Base-by-base conservation (phyloP, 495 filamentous ascomycete species). In the Penicillium fimorum region DNA sequence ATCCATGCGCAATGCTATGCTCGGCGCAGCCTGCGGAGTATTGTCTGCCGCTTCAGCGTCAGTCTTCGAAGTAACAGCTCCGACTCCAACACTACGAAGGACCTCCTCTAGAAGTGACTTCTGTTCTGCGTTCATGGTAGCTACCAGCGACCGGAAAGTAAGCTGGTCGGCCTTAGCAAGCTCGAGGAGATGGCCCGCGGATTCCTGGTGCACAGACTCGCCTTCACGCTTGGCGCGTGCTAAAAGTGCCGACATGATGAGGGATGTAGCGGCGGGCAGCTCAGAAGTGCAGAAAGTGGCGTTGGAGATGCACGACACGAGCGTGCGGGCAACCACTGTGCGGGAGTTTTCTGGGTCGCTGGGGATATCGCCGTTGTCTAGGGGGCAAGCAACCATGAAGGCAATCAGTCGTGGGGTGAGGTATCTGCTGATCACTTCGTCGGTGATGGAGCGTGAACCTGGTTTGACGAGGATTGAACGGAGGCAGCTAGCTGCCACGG, bases 1-100 rank as follows among this genome's bases (percentile, higher is more conserved):
- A 66, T 96, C 81, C 88, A 97, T 92, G 78, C 93, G 90, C 70
- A 99, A 67, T 49, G 91, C 91, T 81, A 99, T 99, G 57, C 75
- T 96, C 13, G 94, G 95, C 71, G 86, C 79, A 44, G 64, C 83
- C 56, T 77, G 83, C 33, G 79, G 71, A 29, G 65, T 68, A 58
- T 66, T 69, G 22, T 70, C 75, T 29, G 57, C 69, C 51, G 59
- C 55, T 35, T 64, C 64, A 37, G 18, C 11, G 13, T 43, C 60
- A 17, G 47, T 59, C 66, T 50, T 63, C 6, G 65, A 66, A 32
- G 66, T 52, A 15, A 64, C 65, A 50, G 76, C 55, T n/a, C 61
- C 70, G 32, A 67, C 62, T 11, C 75, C 76, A 2, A 79, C 87
- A 44, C 80, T 82, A 40, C 84, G 79, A 24, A 97, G 83, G 8